Evolutionary conservation across 2,329 filamentous ascomycete species (phyloP), one percentile per base, ranked within the genome.

Genomic region (Neonectria ditissima): DNA sequence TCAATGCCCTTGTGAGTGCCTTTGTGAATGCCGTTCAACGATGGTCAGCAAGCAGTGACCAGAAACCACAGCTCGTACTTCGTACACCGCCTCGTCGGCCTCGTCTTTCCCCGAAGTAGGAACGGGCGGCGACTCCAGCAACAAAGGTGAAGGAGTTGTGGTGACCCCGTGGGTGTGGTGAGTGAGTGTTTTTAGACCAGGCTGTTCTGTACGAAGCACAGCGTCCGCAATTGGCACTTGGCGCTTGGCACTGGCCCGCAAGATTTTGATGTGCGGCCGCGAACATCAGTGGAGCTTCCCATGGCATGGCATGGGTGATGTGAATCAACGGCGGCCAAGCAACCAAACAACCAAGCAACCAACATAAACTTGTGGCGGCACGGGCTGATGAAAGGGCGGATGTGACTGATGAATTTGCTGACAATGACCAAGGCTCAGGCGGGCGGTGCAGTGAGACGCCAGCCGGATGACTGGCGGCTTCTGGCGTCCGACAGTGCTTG

Each of bases 401-500:
- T 41, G 44, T 54, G 53, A 45, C 45, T 30, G 39, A 13, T 47
- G 18, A 34, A 34, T 34, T 56, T 56, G 54, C 53, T 56, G 54
- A 56, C 54, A 47, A 37, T 51, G 59, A 62, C 52, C 53, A 62
- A 51, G 47, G 37, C 53, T 55, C 59, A 56, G 59, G 28, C 53
- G n/a, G 60, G 55, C 55, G 41, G 59, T 58, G 59, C 59, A 54
- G 50, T 26, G 43, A 53, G 50, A 47, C 28, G 30, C 22, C 34
- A 24, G 45, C 22, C 58, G 20, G 45, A 61, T 20, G 50, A 34
- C 51, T 53, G 44, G 50, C 34, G 54, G 20, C 50, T 47, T 53
- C 34, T 53, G 60, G 54, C 59, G 59, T 65, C 50, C 32, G 37
- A 69, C 67, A 65, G 65, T 69, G 67, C 51, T 30, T 63, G 53